A percentile compares a stretch with the other conserved stretches of the same genome.
These are phyloP conservation scores for Wickerhamomyces canadensis DNA, from an alignment of 805 yeast species.

Conservation along the genomic window DNA sequence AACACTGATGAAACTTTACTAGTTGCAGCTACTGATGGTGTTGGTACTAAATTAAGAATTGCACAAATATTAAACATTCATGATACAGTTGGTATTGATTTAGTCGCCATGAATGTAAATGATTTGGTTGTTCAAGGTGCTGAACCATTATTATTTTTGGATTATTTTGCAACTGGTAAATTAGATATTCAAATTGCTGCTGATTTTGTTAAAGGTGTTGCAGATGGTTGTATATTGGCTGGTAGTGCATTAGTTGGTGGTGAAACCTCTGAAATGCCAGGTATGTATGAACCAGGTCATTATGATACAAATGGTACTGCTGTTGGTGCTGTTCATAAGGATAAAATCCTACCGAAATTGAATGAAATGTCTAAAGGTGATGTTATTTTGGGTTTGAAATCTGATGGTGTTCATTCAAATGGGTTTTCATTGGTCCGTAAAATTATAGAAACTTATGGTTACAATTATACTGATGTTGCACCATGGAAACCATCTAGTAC, in stretches of 20 bases:
- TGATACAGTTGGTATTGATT: slow-evolving; percentile 96
- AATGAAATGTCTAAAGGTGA: slow-evolving; percentile 72
- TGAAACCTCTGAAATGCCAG: slow-evolving; percentile 99
- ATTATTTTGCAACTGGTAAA: slow-evolving; percentile 94
- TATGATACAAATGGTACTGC: slow-evolving; percentile 99
- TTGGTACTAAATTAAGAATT: slow-evolving; percentile 92
- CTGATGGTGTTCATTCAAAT: slow-evolving; percentile 94
- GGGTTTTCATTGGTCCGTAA: slow-evolving; percentile 94
- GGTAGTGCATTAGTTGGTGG: slow-evolving; percentile 99
- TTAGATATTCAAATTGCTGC: slow-evolving; percentile 81
- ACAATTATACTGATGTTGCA: slow-evolving; percentile 64
- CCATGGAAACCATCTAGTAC: slow-evolving; percentile 77
- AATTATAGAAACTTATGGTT: slow-evolving; percentile 74
- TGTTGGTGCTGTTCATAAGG: slow-evolving; percentile 88
- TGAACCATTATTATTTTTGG: slow-evolving; percentile 91
- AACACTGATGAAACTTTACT: slow-evolving; percentile 66
- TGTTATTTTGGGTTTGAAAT: slow-evolving; percentile 77
- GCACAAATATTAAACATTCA: slow-evolving; percentile 89
- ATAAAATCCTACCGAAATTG: slow-evolving; percentile 65
- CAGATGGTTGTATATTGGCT: slow-evolving; percentile 89
- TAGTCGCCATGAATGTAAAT: slow-evolving; percentile 98
- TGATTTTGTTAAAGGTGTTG: slow-evolving; percentile 90
- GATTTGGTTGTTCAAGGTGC: slow-evolving; percentile 99
- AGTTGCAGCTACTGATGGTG: slow-evolving; percentile 99
- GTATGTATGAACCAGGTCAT: slow-evolving; percentile 92